Evolutionary conservation across 2,329 filamentous ascomycete species (phyloP), one percentile per base, ranked within the genome.

Genomic region (Exophiala spinifera): DNA sequence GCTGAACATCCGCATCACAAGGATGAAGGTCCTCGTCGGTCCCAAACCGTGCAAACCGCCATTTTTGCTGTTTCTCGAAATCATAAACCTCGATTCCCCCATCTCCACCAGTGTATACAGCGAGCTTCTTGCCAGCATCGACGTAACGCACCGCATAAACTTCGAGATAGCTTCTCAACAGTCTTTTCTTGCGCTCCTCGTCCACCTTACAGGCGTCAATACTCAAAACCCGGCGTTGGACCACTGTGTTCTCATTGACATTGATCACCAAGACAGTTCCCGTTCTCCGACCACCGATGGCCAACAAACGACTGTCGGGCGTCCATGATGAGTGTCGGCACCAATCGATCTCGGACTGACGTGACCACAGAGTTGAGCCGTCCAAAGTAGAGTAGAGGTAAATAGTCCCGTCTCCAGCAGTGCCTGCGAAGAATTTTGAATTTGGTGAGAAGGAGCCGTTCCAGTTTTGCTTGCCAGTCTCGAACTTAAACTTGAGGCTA

Each of bases 381-480:
- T 49, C 17, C 10, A 3, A 14, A 17, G 37, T 33, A 23, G 33
- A 37, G 33, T 49, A 49, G 20, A 49, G 28, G 25, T 49, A 34
- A 34, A 49, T 21, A 13, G 33, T 49, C 17, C 46, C 33, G 33
- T 49, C 46, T 21, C 46, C 46, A 15, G 31, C 23, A 8, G 33
- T 49, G 20, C 15, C 46, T 6, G 33, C 31, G 19, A 49, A 49
- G 20, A 11, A 36, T 13, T 33, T 28, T 4, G 45, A 47, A 17
- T 47, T 31, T 3, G 45, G 46, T 4, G 46, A 49, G 33, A 49
- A 49, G 6, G 31, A 17, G 33, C 46, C 46, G 15, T 31, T 49
- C 46, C 46, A 49, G 21, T 49, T 49, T 34, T 49, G 46, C 17
- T 34, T 34, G 17, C 28, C 33, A 17, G 46, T 49, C 21, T 49